Percentiles rank a stretch among this genome's conserved stretches.
Conservation (phyloP, 495 filamentous ascomycete genomes). For the Hypoxylon fuscum region DNA sequence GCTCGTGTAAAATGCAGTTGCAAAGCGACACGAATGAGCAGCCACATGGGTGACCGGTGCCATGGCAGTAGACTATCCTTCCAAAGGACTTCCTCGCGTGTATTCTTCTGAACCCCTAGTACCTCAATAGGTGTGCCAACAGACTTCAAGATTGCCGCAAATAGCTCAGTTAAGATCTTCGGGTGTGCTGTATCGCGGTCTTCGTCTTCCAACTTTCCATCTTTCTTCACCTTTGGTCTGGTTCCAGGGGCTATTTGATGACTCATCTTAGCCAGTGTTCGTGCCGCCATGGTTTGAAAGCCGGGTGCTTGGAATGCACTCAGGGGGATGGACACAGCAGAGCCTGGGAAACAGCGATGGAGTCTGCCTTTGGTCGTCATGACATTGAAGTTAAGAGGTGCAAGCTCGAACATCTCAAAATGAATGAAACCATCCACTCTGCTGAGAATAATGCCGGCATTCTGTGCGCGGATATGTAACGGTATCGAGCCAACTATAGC, state of each 20-base stretch:
- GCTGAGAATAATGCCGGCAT: slow-evolving; percentile 65
- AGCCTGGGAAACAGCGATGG: slow-evolving; percentile 63
- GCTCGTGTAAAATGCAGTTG: slow-evolving; percentile 47
- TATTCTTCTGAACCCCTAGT: slow-evolving; percentile 62
- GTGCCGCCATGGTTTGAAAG: slow-evolving; percentile 52
- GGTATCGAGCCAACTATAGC: slow-evolving; percentile 39
- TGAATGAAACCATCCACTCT: slow-evolving; percentile 41
- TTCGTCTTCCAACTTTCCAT: slow-evolving; percentile 49
- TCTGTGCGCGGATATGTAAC: slow-evolving; percentile 65
- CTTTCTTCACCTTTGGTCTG: slow-evolving; percentile 55
- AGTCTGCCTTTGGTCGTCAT: slow-evolving; percentile 61
- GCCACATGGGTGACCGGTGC: slow-evolving; percentile 67
- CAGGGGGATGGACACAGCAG: slow-evolving; percentile 50
- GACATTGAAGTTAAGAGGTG: slow-evolving; percentile 57
- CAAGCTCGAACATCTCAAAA: slow-evolving; percentile 67
- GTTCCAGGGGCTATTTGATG: slow-evolving; percentile 48
- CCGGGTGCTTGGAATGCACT: slow-evolving; percentile 43
- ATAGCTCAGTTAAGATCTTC: slow-evolving; percentile 63
- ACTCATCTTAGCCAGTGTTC: slow-evolving; percentile 57
- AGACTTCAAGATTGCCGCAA: slow-evolving; percentile 58
- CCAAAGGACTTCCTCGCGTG: slow-evolving; percentile 69
- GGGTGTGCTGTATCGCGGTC: slow-evolving; percentile 64
- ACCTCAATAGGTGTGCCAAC: slow-evolving; percentile 47
- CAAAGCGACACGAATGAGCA: slow-evolving; percentile 65
- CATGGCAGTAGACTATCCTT: slow-evolving; percentile 54